phyloP scores from a whole-genome alignment of 2,329 filamentous ascomycete genomes.

The Fusarium tanahbumbuense region DNA sequence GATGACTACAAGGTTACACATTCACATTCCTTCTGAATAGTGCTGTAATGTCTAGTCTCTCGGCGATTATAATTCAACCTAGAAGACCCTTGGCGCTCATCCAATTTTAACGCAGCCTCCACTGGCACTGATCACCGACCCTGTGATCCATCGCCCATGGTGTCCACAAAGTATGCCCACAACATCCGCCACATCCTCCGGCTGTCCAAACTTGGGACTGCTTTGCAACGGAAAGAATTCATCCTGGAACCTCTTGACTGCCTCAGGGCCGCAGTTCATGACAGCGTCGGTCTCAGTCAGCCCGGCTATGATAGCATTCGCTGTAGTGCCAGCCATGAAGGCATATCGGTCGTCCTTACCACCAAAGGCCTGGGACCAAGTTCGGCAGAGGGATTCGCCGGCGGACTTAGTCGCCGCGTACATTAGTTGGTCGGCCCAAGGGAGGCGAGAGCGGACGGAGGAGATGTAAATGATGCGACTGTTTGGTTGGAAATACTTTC shows the following conservation, averaged over 20 bases:
- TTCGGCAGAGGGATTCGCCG: slow-evolving; percentile 52
- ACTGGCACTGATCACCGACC: slow-evolving; percentile 51
- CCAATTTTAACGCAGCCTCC: slow-evolving; percentile 52
- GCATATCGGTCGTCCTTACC: slow-evolving; percentile 50
- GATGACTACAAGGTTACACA: no score
- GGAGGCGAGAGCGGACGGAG: slow-evolving; percentile 48
- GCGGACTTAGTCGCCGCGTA: slow-evolving; percentile 52
- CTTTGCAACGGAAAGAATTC: slow-evolving; percentile 52
- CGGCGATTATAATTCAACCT: no score
- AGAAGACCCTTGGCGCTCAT: no score
- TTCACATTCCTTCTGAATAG: no score
- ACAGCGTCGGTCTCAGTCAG: slow-evolving; percentile 52
- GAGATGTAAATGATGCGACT: slow-evolving; percentile 54
- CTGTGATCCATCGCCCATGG: slow-evolving; percentile 53
- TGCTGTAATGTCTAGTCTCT: no score
- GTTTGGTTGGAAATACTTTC: slow-evolving; percentile 47
- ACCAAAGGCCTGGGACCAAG: slow-evolving; percentile 52
- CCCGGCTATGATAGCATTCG: slow-evolving; percentile 50
- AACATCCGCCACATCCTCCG: slow-evolving; percentile 52
- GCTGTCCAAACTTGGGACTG: slow-evolving; percentile 49
- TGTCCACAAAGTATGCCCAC: slow-evolving; percentile 50
- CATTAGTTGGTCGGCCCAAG: slow-evolving; percentile 51
- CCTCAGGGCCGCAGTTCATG: slow-evolving; percentile 48
- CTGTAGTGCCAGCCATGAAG: slow-evolving; percentile 52
- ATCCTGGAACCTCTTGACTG: slow-evolving; percentile 47